Percentiles rank a stretch among this genome's conserved stretches.
phyloP scores from a whole-genome alignment of 2,329 filamentous ascomycete species.

The Ophiostoma quercus region DNA sequence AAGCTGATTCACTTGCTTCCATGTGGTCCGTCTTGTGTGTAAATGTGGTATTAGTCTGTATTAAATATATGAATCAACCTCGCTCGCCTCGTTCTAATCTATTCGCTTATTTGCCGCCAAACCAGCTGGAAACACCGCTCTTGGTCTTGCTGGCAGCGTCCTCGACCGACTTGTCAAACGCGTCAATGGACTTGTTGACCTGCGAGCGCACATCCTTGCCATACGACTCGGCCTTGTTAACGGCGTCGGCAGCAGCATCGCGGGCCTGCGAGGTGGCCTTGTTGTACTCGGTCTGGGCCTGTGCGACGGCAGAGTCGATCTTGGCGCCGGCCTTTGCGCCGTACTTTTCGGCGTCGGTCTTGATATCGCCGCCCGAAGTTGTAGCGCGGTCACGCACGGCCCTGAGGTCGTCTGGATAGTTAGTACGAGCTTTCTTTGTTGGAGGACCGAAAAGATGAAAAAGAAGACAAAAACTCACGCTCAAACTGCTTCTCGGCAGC shows the following conservation, averaged over 20 bases:
- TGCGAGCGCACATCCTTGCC: conserved; percentile 55
- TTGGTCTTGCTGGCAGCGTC: conserved; percentile 75
- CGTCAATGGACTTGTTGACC: conserved; percentile 68
- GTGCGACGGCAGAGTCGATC: conserved; percentile 63
- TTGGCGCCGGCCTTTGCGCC: conserved; percentile 59
- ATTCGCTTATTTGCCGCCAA: conserved; percentile 54
- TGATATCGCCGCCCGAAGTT: conserved; percentile 59
- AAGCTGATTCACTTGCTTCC: not conserved
- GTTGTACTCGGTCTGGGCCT: conserved; percentile 53
- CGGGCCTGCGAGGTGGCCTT: conserved; percentile 51
- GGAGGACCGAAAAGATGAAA: not conserved
- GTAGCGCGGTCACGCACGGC: conserved; percentile 61
- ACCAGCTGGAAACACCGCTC: conserved; percentile 79
- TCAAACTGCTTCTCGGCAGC: conserved; percentile 82
- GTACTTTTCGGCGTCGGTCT: conserved; percentile 59
- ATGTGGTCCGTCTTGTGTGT: not conserved
- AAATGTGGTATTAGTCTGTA: not conserved
- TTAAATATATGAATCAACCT: not conserved
- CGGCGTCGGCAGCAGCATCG: conserved; percentile 70
- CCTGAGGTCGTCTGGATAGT: conserved; percentile 64
- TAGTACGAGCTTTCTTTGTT: too few relatives aligned
- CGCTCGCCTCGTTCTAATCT: not conserved
- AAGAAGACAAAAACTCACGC: conserved; percentile 49
- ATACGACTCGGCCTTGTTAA: conserved; percentile 68
- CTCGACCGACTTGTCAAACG: conserved; percentile 78